Conservation (phyloP, 352 stramenopile species). For the Pythium phragmiticola region DNA sequence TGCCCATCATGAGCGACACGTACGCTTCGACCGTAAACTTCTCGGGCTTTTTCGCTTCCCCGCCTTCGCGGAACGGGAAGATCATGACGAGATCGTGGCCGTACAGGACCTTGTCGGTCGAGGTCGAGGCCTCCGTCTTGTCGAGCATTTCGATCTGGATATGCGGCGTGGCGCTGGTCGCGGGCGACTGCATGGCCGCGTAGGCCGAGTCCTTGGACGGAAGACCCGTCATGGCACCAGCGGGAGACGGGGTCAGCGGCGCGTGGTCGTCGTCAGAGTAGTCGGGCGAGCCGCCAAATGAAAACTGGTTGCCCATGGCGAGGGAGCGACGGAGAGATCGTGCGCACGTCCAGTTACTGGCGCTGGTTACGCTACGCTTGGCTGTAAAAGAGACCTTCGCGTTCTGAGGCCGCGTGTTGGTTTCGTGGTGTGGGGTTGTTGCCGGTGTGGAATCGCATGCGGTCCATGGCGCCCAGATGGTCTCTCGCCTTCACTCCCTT, state of each 20-base stretch:
- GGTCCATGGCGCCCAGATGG: not conserved
- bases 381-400: not conserved
- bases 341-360: not conserved
- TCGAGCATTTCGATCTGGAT: constrained; percentile 26
- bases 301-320: constrained; percentile 22
- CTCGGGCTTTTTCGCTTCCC: constrained; percentile 62
- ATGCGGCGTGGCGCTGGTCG: constrained; percentile 1
- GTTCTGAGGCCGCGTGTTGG: constrained; percentile 6
- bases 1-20: constrained; percentile 66
- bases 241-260: constrained; percentile 1
- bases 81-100: constrained; percentile 82
- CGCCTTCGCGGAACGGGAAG: constrained; percentile 62
- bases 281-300: constrained; percentile 26
- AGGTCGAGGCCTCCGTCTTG: constrained; percentile 20
- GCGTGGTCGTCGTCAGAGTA: constrained; percentile 21
- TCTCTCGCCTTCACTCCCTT: not conserved
- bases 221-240: not conserved
- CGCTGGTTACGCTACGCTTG: not conserved
- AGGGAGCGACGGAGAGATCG: not conserved
- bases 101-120: constrained; percentile 55
- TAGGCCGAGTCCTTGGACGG: constrained; percentile 18
- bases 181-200: constrained; percentile 25
- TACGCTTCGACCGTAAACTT: constrained; percentile 66
- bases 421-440: constrained; percentile 1
- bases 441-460: not conserved